These are phyloP conservation scores for Pythium utonaiense DNA, from an alignment of 352 stramenopile species.

Conservation along the genomic window DNA sequence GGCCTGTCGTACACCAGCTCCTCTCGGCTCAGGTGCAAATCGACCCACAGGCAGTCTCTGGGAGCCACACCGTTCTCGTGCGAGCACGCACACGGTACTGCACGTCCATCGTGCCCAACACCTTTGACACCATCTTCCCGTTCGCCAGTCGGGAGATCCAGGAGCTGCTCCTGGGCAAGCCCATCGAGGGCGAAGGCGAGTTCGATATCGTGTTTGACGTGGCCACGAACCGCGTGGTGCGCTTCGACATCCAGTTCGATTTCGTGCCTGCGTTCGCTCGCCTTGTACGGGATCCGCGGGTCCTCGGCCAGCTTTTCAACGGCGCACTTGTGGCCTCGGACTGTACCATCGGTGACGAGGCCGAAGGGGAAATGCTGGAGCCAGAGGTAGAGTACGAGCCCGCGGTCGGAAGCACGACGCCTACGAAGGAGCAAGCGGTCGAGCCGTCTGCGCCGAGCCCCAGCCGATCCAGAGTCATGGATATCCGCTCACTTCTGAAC, in stretches of 20 bases:
- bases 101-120: slow-evolving; percentile 1
- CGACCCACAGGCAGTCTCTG: slow-evolving; percentile 3
- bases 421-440: neutral
- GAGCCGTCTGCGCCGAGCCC: neutral
- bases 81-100: slow-evolving; percentile 4
- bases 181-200: slow-evolving; percentile 6
- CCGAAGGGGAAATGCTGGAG: neutral
- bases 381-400: neutral
- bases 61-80: slow-evolving; percentile 7
- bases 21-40: neutral
- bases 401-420: neutral
- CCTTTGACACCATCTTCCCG: slow-evolving; percentile 13
- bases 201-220: slow-evolving; percentile 19
- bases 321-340: slow-evolving; percentile 15
- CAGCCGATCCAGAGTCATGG: slow-evolving; percentile 2
- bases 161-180: slow-evolving; percentile 1
- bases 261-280: slow-evolving; percentile 11
- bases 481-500: slow-evolving; percentile 10
- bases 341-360: slow-evolving; percentile 15
- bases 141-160: neutral
- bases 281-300: slow-evolving; percentile 2
- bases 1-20: slow-evolving; percentile 7
- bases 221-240: slow-evolving; percentile 8
- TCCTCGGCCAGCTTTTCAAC: slow-evolving; percentile 9
- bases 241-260: slow-evolving; percentile 15